These are phyloP conservation scores for Candida ovalis DNA, from an alignment of 805 yeast genomes.

Conservation along the genomic window DNA sequence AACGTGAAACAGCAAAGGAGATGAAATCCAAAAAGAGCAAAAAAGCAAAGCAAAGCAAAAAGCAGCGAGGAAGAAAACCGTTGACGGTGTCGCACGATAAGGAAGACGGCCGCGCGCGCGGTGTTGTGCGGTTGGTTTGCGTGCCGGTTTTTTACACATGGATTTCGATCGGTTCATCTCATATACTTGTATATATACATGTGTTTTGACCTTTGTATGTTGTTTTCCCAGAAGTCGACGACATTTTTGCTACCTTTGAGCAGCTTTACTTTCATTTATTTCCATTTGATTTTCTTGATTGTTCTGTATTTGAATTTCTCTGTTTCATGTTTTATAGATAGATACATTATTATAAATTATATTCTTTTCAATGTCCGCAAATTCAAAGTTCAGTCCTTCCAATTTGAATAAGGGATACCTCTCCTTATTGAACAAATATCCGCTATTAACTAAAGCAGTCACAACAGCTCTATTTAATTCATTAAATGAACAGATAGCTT, in stretches of 20 bases:
- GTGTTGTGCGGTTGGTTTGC: no score
- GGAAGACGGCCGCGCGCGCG: no score
- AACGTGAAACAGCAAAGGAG: no score
- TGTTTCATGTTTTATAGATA: background rate
- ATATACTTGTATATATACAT: background rate
- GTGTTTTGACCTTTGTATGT: background rate
- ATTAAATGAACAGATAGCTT: constrained; percentile 56
- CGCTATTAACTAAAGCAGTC: constrained; percentile 54
- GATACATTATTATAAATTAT: background rate
- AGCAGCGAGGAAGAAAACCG: no score
- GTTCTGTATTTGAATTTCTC: no score
- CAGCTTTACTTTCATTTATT: background rate
- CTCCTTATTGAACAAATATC: constrained; percentile 40
- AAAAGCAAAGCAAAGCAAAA: no score
- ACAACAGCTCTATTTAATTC: constrained; percentile 55
- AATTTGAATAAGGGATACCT: constrained; percentile 30
- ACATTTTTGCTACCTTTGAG: background rate
- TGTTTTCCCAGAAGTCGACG: no score
- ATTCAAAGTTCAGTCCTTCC: background rate
- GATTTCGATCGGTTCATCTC: background rate
- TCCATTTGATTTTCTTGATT: background rate
- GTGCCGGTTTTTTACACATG: no score
- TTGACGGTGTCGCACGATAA: no score
- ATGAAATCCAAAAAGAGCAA: no score
- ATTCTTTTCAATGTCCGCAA: background rate